These are phyloP conservation scores for Themeda triandra DNA, from an alignment of 176 grass and related monocot genomes.

Conservation along the genomic window DNA sequence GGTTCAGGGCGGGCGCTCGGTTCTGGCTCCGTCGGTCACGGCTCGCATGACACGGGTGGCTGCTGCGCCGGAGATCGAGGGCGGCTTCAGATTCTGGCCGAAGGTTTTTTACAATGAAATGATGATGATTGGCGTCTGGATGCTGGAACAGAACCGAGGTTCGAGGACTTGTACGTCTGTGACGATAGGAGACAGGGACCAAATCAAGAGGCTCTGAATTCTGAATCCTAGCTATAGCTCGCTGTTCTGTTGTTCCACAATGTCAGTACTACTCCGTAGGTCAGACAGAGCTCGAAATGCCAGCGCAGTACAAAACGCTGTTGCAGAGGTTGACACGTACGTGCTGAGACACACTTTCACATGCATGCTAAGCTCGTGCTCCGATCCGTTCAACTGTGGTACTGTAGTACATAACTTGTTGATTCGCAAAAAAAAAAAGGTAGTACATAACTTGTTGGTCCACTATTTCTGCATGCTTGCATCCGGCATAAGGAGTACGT, in stretches of 20 bases:
- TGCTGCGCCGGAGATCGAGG: neutral
- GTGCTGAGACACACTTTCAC: neutral
- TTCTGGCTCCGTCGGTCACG: slow-evolving; percentile 9
- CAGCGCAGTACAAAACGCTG: neutral
- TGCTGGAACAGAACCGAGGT: neutral
- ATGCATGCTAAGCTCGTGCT: too few species aligned
- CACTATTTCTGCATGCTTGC: neutral
- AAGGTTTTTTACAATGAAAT: neutral
- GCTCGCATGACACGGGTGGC: neutral
- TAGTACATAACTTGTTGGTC: neutral
- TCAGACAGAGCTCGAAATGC: neutral
- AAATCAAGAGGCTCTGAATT: slow-evolving; percentile 9
- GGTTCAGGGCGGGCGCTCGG: too few species aligned
- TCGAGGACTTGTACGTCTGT: neutral
- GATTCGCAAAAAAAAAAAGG: too few species aligned
- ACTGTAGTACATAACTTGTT: too few species aligned
- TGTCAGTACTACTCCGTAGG: too few species aligned
- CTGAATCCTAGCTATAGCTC: neutral
- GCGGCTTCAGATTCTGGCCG: neutral
- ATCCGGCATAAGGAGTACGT: neutral
- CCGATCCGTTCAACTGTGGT: too few species aligned
- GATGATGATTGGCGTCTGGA: neutral
- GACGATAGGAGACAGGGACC: slow-evolving; percentile 11
- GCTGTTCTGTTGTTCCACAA: too few species aligned
- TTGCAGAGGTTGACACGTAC: slow-evolving; percentile 12